Evolutionary conservation across 495 filamentous ascomycete species (phyloP).

Genomic region (Trichocladium uniseriatum): DNA sequence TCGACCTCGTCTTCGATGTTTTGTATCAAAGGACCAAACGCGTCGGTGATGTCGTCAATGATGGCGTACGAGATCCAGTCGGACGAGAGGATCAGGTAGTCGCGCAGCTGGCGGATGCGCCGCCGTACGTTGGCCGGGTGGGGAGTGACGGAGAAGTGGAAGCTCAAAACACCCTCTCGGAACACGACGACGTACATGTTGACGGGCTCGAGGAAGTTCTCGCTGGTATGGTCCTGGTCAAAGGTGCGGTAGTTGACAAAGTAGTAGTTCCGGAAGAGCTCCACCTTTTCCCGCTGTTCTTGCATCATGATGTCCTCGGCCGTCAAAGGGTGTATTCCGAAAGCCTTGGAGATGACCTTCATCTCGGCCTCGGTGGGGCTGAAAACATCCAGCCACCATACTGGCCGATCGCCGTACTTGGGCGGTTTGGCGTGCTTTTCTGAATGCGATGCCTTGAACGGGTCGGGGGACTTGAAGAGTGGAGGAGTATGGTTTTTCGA

Average conservation of each 20-base stretch:
- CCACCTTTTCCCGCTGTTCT: slow-evolving; percentile 94
- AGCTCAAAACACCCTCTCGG: slow-evolving; percentile 86
- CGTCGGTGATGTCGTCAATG: slow-evolving; percentile 97
- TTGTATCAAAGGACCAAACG: slow-evolving; percentile 83
- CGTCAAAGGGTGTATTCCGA: slow-evolving; percentile 89
- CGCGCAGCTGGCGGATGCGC: slow-evolving; percentile 84
- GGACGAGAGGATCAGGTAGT: slow-evolving; percentile 84
- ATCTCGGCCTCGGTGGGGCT: slow-evolving; percentile 89
- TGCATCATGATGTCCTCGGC: slow-evolving; percentile 96
- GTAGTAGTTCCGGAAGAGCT: slow-evolving; percentile 94
- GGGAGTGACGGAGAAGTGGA: slow-evolving; percentile 88
- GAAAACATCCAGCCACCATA: slow-evolving; percentile 91
- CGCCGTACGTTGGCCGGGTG: slow-evolving; percentile 93
- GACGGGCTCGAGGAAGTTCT: slow-evolving; percentile 85
- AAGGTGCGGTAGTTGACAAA: slow-evolving; percentile 97
- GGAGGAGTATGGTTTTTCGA: slow-evolving; percentile 14
- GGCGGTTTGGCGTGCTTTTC: slow-evolving; percentile 39
- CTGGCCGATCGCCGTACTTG: slow-evolving; percentile 78
- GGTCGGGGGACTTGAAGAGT: slow-evolving; percentile 19
- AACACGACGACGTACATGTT: slow-evolving; percentile 98
- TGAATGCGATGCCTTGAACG: slow-evolving; percentile 18
- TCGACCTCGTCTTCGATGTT: slow-evolving; percentile 83
- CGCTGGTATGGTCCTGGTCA: slow-evolving; percentile 80
- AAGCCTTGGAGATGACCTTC: slow-evolving; percentile 81
- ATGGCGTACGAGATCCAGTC: slow-evolving; percentile 98